A percentile compares a stretch with the other conserved stretches of the same genome.
These are phyloP conservation scores for Salix suchowensis DNA, from an alignment of 345 rosid species.

Conservation along the genomic window DNA sequence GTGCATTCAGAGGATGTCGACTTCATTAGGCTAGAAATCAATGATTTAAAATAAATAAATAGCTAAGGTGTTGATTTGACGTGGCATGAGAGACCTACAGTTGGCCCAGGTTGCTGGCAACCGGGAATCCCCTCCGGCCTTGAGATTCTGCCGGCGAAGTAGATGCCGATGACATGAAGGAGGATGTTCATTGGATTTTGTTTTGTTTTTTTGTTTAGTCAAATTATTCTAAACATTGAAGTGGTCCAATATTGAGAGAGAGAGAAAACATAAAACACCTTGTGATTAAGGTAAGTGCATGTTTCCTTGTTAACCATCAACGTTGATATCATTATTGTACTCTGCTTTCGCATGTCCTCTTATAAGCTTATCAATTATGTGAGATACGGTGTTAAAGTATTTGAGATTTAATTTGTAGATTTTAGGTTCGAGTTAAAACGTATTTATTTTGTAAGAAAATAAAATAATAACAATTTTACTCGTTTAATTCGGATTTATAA, in stretches of 20 bases:
- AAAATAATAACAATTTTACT: rapidly evolving
- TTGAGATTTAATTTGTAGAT: rapidly evolving
- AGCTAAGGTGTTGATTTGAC: constrained; percentile 9
- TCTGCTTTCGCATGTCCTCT: not conserved
- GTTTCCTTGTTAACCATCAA: not conserved
- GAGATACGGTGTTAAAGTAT: too few relatives aligned
- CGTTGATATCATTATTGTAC: not conserved
- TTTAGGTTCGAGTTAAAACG: rapidly evolving
- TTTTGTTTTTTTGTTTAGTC: not conserved
- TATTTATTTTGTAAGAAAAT: too few relatives aligned
- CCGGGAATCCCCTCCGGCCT: constrained; percentile 6
- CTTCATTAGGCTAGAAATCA: not conserved
- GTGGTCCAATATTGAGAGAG: not conserved
- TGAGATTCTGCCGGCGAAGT: constrained; percentile 5
- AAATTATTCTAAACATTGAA: not conserved
- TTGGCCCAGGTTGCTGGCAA: constrained; percentile 40
- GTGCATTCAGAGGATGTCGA: not conserved
- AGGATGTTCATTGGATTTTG: constrained; percentile 39
- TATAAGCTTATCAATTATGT: too few relatives aligned
- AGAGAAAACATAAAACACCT: not conserved
- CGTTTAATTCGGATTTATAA: rapidly evolving
- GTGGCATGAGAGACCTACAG: constrained; percentile 68
- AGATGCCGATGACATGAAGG: constrained; percentile 40
- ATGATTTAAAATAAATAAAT: too few relatives aligned
- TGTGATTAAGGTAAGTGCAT: not conserved